Evolutionary conservation across 768 basidiomycete genomes (phyloP).

Genomic region (Pulveroboletus sp.): DNA sequence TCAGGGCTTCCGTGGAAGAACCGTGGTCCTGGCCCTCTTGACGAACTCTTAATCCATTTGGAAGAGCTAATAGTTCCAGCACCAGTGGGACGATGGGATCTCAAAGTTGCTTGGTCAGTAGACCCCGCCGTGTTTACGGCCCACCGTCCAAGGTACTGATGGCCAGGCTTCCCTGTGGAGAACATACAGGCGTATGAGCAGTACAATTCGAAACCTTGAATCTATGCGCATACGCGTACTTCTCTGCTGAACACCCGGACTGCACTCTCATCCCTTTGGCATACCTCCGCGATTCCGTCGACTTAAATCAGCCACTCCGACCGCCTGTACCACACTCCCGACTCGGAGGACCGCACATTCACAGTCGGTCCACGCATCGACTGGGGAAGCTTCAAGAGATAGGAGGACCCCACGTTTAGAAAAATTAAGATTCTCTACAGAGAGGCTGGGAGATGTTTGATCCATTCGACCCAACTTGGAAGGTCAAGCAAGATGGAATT

Average conservation of each 20-base stretch:
- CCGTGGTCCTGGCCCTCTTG: too few relatives aligned
- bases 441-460: slow-evolving; percentile 44
- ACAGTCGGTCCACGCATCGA: slow-evolving; percentile 61
- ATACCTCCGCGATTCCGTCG: slow-evolving; percentile 39
- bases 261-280: slow-evolving; percentile 57
- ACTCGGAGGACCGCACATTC: slow-evolving; percentile 66
- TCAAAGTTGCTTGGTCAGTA: too few relatives aligned
- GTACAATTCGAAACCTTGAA: slow-evolving; percentile 64
- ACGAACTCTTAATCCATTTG: too few relatives aligned
- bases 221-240: slow-evolving; percentile 65
- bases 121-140: too few relatives aligned
- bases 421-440: slow-evolving; percentile 39
- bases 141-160: neutral
- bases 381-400: slow-evolving; percentile 51
- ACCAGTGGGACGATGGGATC: too few relatives aligned
- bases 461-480: slow-evolving; percentile 44
- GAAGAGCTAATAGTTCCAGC: too few relatives aligned
- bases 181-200: slow-evolving; percentile 72
- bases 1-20: too few relatives aligned
- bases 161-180: slow-evolving; percentile 58
- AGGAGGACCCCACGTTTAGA: slow-evolving; percentile 47
- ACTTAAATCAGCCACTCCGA: slow-evolving; percentile 72
- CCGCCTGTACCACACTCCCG: slow-evolving; percentile 66
- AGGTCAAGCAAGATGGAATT: slow-evolving; percentile 53
- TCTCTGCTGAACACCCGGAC: slow-evolving; percentile 53